Evolutionary conservation across 176 grass and related monocot species (phyloP).

Genomic region (Avena insularis): DNA sequence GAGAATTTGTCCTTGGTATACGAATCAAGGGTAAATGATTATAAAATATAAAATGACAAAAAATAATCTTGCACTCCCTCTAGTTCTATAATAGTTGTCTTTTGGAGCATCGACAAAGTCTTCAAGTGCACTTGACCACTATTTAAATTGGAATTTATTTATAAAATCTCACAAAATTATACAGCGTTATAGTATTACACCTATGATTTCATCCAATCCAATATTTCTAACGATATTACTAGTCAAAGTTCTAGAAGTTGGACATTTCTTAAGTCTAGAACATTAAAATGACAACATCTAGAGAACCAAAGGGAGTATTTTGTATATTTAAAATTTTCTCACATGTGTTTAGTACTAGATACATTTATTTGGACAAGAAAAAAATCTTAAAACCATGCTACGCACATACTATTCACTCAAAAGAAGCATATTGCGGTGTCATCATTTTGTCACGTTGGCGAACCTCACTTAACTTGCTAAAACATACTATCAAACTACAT

Average conservation of each 20-base stretch:
- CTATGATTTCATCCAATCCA: not conserved
- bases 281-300: not conserved
- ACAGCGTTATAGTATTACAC: not conserved
- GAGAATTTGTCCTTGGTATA: not conserved
- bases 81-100: not conserved
- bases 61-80: not conserved
- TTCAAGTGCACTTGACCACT: not conserved
- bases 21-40: not conserved
- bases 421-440: not conserved
- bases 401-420: not conserved
- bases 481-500: not conserved
- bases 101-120: not conserved
- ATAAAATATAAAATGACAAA: not conserved
- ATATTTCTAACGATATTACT: not conserved
- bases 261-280: not conserved
- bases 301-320: not conserved
- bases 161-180: not conserved
- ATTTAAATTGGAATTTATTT: not conserved
- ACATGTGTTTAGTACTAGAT: not conserved
- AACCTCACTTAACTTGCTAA: not conserved
- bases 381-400: not conserved
- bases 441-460: not conserved
- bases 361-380: slow-evolving; percentile 1
- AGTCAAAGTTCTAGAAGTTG: not conserved
- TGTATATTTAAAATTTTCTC: slow-evolving; percentile 12